These are phyloP conservation scores for Taphrina pruni DNA, from an alignment of 1,139 yeast species.

Conservation along the genomic window DNA sequence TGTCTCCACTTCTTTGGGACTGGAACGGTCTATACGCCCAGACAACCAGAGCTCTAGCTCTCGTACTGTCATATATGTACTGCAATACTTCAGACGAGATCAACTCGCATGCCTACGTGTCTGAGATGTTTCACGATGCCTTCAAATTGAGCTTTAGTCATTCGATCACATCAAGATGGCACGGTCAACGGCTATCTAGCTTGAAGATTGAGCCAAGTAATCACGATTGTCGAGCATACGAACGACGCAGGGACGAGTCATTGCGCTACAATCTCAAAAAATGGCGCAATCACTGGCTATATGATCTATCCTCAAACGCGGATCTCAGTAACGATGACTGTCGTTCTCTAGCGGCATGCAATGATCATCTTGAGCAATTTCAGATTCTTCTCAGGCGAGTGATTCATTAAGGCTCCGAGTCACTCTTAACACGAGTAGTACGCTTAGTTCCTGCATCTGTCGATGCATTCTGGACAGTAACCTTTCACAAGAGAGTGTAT, in stretches of 20 bases:
- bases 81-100: not conserved
- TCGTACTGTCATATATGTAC: not conserved
- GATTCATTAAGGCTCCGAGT: not conserved
- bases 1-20: not conserved
- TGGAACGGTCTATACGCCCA: not conserved
- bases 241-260: not conserved
- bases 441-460: not conserved
- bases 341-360: slow-evolving; percentile 6
- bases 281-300: slow-evolving; percentile 6
- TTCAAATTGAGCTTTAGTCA: not conserved
- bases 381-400: slow-evolving; percentile 2
- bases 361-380: slow-evolving; percentile 3
- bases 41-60: not conserved
- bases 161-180: not conserved
- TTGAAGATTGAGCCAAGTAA: not conserved
- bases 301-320: not conserved
- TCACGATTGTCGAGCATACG: slow-evolving; percentile 4
- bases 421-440: slow-evolving; percentile 6
- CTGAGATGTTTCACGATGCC: not conserved
- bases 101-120: not conserved
- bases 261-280: not conserved
- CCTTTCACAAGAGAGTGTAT: not conserved
- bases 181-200: not conserved
- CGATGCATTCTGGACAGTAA: not conserved
- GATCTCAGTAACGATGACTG: not conserved